Evolutionary conservation across 257 asterid genomes (phyloP).

Genomic region (Cruciata laevipes): DNA sequence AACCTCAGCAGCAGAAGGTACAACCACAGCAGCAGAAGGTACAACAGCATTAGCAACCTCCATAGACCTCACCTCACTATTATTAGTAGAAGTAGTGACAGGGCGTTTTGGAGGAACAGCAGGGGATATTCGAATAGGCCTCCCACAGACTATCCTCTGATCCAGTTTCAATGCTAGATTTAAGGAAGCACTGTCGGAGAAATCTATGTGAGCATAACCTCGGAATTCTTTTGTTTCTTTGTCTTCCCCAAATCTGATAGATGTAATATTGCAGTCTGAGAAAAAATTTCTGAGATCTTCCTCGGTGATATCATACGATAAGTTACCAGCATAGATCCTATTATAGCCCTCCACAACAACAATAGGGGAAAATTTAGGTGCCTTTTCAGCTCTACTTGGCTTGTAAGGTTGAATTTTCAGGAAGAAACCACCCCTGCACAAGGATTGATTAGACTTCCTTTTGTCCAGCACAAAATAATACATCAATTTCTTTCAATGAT

Average conservation of each 20-base stretch:
- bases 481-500: background rate
- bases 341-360: constrained; percentile 62
- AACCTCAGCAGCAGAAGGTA: constrained; percentile 9
- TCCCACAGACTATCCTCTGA: constrained; percentile 61
- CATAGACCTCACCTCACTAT: constrained; percentile 17
- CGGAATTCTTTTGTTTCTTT: constrained; percentile 80
- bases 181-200: constrained; percentile 52
- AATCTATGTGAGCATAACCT: constrained; percentile 86
- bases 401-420: constrained; percentile 78
- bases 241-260: constrained; percentile 79
- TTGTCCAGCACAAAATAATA: background rate
- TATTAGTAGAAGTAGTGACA: background rate
- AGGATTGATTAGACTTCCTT: background rate
- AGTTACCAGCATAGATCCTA: constrained; percentile 78
- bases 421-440: constrained; percentile 75
- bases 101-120: constrained; percentile 62
- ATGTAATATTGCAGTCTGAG: constrained; percentile 44
- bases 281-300: constrained; percentile 58
- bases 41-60: constrained; percentile 14
- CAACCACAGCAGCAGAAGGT: background rate
- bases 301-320: constrained; percentile 83
- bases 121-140: constrained; percentile 70
- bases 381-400: constrained; percentile 41
- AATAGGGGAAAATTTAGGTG: constrained; percentile 52
- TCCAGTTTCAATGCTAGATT: constrained; percentile 62